Conservation (phyloP, 495 filamentous ascomycete genomes). For the Talaromyces thailandensis region DNA sequence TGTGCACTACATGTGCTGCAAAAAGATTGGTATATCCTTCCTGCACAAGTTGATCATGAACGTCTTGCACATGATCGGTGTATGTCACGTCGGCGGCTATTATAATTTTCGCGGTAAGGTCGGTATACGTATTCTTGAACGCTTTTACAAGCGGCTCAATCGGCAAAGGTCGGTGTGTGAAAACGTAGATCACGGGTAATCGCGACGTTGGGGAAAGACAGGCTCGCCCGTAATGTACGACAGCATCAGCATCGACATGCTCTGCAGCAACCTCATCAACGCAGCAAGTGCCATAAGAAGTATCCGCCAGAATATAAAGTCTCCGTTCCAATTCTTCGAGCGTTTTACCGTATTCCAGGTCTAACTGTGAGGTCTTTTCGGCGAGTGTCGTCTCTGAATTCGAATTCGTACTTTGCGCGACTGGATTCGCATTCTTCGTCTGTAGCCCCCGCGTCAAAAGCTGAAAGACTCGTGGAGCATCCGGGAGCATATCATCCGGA, state of each 20-base stretch:
- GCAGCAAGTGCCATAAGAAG: slow-evolving; percentile 94
- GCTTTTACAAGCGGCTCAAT: slow-evolving; percentile 44
- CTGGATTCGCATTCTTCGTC: slow-evolving; percentile 12
- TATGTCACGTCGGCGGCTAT: slow-evolving; percentile 90
- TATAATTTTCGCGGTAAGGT: slow-evolving; percentile 55
- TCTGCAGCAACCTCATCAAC: slow-evolving; percentile 96
- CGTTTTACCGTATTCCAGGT: slow-evolving; percentile 14
- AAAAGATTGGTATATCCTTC: slow-evolving; percentile 64
- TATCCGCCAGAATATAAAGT: slow-evolving; percentile 87
- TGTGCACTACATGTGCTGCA: slow-evolving; percentile 61
- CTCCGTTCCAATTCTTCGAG: slow-evolving; percentile 22
- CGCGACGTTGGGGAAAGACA: slow-evolving; percentile 87
- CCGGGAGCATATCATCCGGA: slow-evolving; percentile 80
- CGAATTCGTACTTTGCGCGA: slow-evolving; percentile 3
- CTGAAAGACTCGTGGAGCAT: slow-evolving; percentile 75
- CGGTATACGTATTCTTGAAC: slow-evolving; percentile 61
- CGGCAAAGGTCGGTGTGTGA: slow-evolving; percentile 62
- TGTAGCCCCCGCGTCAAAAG: slow-evolving; percentile 54
- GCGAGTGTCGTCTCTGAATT: slow-evolving; percentile 14
- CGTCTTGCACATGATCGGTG: slow-evolving; percentile 51
- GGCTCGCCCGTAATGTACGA: slow-evolving; percentile 90
- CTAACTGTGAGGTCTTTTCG: slow-evolving; percentile 22
- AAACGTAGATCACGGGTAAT: slow-evolving; percentile 86
- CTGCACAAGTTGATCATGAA: slow-evolving; percentile 40
- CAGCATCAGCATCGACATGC: slow-evolving; percentile 81